These are phyloP conservation scores for Plasmopara halstedii DNA, from an alignment of 352 stramenopile genomes.

Conservation along the genomic window DNA sequence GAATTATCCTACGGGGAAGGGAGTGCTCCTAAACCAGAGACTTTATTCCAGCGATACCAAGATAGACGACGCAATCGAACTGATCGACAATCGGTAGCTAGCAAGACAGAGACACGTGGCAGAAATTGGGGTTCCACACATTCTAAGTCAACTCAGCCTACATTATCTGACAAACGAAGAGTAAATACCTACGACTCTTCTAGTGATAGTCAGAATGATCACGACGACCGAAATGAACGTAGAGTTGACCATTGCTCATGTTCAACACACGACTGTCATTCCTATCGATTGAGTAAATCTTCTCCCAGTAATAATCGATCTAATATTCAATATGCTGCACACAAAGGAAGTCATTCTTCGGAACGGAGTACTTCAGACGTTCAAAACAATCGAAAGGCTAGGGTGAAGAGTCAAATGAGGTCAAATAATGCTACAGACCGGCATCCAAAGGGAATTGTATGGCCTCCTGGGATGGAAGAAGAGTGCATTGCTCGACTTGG, in stretches of 20 bases:
- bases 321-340: no score
- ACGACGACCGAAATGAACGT: neutral
- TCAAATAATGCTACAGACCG: neutral
- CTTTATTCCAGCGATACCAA: neutral
- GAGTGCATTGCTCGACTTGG: slow-evolving; percentile 21
- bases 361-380: neutral
- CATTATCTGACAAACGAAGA: neutral
- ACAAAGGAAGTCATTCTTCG: no score
- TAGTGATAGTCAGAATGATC: neutral
- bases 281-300: neutral
- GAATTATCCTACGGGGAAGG: neutral
- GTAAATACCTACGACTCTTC: neutral
- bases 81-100: neutral
- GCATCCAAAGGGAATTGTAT: slow-evolving; percentile 23
- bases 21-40: slow-evolving; percentile 7
- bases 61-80: neutral
- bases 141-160: neutral
- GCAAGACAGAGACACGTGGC: no score
- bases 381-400: neutral
- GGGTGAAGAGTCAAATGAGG: neutral
- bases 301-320: no score
- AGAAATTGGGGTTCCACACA: slow-evolving; percentile 1
- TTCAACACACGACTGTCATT: neutral
- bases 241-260: neutral
- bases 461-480: slow-evolving; percentile 45